Conservation (phyloP, 169 alveolate genomes). For the Pseudocohnilembus persalinus region DNA sequence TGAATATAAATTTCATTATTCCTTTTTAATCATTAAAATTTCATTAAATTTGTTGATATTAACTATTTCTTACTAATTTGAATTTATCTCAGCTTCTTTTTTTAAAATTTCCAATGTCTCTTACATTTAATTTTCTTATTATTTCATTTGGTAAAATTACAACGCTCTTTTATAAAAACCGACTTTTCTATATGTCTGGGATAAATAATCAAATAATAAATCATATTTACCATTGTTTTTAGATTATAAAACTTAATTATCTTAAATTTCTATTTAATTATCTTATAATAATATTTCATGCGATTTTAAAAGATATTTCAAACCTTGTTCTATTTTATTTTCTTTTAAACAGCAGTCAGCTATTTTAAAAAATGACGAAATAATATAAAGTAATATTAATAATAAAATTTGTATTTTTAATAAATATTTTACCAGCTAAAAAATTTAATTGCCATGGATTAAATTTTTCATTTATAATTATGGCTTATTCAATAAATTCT, state of each 20-base stretch:
- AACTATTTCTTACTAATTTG: too few relatives aligned
- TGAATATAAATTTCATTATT: too few relatives aligned
- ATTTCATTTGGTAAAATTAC: background rate
- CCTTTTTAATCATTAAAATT: too few relatives aligned
- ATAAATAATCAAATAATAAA: background rate
- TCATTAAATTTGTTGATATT: too few relatives aligned
- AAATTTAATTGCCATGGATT: background rate
- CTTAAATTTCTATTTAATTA: background rate
- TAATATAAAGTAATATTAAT: too few relatives aligned
- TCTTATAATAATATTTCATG: too few relatives aligned
- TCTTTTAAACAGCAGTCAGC: background rate
- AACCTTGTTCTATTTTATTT: background rate
- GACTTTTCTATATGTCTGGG: background rate
- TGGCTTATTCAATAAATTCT: background rate
- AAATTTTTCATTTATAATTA: background rate
- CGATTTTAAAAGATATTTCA: background rate
- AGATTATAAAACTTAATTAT: too few relatives aligned
- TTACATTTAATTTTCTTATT: too few relatives aligned
- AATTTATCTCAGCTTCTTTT: too few relatives aligned
- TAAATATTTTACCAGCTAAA: background rate
- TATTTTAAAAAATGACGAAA: too few relatives aligned
- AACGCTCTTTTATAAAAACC: background rate
- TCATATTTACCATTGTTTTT: background rate
- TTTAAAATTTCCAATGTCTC: too few relatives aligned
- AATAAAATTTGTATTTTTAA: too few relatives aligned